Evolutionary conservation across 2,329 filamentous ascomycete genomes (phyloP).

Genomic region (Alternaria brassicicola): DNA sequence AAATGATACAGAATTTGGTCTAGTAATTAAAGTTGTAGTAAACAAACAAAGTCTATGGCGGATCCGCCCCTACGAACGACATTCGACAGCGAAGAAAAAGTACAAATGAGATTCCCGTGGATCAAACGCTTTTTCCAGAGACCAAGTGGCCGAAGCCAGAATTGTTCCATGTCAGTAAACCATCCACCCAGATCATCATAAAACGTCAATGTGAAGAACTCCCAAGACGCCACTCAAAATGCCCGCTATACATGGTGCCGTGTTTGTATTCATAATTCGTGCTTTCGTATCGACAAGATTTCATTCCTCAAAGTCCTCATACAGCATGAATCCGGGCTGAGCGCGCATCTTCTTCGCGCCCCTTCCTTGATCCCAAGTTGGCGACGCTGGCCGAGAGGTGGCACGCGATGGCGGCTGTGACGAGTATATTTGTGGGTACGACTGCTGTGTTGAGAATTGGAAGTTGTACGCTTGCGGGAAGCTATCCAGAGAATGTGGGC

Average conservation of each 20-base stretch:
- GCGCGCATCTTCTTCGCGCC: constrained; percentile 31
- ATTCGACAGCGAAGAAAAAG: not conserved
- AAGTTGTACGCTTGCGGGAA: constrained; percentile 31
- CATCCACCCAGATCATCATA: constrained; percentile 1
- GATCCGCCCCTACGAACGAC: not conserved
- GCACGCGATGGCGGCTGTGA: constrained; percentile 36
- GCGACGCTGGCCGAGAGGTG: constrained; percentile 35
- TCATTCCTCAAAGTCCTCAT: constrained; percentile 26
- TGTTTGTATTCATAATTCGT: constrained; percentile 26
- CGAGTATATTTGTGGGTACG: constrained; percentile 31
- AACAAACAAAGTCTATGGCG: constrained; percentile 13
- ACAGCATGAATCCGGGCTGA: constrained; percentile 26
- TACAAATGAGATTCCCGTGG: not conserved
- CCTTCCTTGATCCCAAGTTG: constrained; percentile 37
- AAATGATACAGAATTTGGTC: constrained; percentile 18
- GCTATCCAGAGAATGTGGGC: constrained; percentile 35
- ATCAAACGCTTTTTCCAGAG: constrained; percentile 10
- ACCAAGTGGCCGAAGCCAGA: constrained; percentile 1
- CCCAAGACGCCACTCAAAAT: constrained; percentile 23
- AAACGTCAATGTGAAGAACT: constrained; percentile 3
- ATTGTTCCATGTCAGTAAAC: not conserved
- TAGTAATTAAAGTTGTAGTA: constrained; percentile 28
- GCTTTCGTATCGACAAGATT: constrained; percentile 14
- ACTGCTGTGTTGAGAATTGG: constrained; percentile 20
- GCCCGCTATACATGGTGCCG: constrained; percentile 13